Evolutionary conservation across 352 stramenopile genomes (phyloP).

Genomic region (Albugo candida): DNA sequence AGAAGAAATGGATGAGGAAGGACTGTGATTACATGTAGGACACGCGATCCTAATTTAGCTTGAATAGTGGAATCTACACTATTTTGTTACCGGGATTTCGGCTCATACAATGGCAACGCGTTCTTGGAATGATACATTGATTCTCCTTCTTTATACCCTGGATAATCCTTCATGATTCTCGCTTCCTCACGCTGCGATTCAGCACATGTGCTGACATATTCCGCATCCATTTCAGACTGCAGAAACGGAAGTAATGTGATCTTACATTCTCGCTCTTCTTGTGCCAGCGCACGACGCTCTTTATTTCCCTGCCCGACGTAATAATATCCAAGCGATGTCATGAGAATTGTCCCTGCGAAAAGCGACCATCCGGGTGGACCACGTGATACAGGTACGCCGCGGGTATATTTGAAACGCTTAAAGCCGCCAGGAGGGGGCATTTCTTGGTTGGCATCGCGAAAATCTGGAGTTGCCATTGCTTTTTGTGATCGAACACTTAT

Average conservation of each 20-base stretch:
- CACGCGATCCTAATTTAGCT: no score
- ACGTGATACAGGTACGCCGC: constrained; percentile 35
- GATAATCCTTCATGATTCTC: constrained; percentile 91
- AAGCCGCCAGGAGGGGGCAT: constrained; percentile 69
- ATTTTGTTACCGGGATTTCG: constrained; percentile 14
- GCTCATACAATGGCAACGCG: constrained; percentile 52
- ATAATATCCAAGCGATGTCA: constrained; percentile 61
- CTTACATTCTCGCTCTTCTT: constrained; percentile 82
- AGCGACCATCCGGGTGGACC: constrained; percentile 61
- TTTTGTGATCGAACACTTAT: not conserved
- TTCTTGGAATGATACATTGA: constrained; percentile 78
- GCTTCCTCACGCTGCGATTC: constrained; percentile 80
- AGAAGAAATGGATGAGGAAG: constrained; percentile 89
- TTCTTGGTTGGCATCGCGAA: constrained; percentile 49
- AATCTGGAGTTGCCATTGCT: constrained; percentile 68
- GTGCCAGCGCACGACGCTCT: constrained; percentile 28
- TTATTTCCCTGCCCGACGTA: constrained; percentile 65
- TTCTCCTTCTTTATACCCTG: constrained; percentile 78
- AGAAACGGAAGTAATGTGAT: constrained; percentile 87
- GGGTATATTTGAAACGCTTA: constrained; percentile 40
- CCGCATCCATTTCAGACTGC: constrained; percentile 90
- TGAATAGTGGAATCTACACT: no score
- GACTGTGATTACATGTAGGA: constrained; percentile 13
- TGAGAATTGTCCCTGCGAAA: constrained; percentile 46
- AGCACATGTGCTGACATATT: constrained; percentile 72